Conservation (phyloP, 2,329 filamentous ascomycete species). For the Tolypocladium amazonense region DNA sequence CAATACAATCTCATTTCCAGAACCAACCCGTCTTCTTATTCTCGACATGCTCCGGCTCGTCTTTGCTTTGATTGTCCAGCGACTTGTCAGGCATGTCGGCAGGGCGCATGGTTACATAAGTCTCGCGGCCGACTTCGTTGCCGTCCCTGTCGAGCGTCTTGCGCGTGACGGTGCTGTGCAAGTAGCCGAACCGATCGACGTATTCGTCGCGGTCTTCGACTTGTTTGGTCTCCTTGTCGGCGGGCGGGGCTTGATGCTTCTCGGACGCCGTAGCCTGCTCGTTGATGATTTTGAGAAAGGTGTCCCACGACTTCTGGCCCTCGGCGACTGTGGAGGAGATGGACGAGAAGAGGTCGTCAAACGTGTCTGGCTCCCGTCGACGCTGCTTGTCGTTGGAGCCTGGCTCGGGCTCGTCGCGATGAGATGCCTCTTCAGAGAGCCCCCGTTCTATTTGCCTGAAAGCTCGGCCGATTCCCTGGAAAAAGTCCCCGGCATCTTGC, state of each 20-base stretch:
- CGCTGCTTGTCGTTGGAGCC: background rate
- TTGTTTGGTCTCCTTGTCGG: constrained; percentile 17
- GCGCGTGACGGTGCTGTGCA: constrained; percentile 29
- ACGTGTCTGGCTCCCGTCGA: constrained; percentile 17
- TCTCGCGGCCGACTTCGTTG: constrained; percentile 27
- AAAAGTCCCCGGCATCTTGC: constrained; percentile 4
- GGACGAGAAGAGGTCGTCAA: constrained; percentile 30
- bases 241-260: constrained; percentile 3
- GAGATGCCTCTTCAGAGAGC: background rate
- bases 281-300: constrained; percentile 24
- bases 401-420: background rate
- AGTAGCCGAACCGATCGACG: constrained; percentile 30
- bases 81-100: constrained; percentile 9
- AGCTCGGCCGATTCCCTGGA: constrained; percentile 4
- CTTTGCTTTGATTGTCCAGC: constrained; percentile 7
- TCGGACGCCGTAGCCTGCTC: constrained; percentile 8
- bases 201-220: constrained; percentile 28
- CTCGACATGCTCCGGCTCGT: background rate
- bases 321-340: constrained; percentile 25
- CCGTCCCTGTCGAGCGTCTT: constrained; percentile 30
- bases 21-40: constrained; percentile 26
- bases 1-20: constrained; percentile 21
- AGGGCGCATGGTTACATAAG: constrained; percentile 20
- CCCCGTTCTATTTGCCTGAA: constrained; percentile 6
- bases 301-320: constrained; percentile 28